Percentiles rank a stretch among this genome's conserved stretches.
Conservation (phyloP, 2,329 filamentous ascomycete species). For the Dactylellina drechsleri region DNA sequence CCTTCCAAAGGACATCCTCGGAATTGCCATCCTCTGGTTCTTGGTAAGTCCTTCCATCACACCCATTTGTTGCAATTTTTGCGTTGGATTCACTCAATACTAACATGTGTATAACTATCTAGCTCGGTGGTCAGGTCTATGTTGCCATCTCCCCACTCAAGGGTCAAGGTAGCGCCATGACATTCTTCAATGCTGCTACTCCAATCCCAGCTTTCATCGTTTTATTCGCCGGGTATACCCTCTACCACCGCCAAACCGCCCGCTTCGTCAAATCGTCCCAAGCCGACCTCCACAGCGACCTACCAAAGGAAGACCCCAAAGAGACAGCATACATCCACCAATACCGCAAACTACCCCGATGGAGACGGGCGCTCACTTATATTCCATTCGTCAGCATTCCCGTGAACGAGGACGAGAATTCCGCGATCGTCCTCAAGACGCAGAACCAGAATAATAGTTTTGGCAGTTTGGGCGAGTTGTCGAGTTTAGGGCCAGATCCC, state of each 20-base stretch:
- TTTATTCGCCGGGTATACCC: conserved; percentile 25
- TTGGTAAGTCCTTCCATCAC: conserved; percentile 37
- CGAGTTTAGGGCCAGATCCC: conserved; percentile 28
- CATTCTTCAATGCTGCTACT: conserved; percentile 50
- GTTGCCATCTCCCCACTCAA: conserved; percentile 50
- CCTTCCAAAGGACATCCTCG: conserved; percentile 42
- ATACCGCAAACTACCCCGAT: conserved; percentile 37
- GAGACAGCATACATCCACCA: conserved; percentile 50
- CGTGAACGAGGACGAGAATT: conserved; percentile 36
- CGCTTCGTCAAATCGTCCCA: conserved; percentile 29
- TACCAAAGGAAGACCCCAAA: conserved; percentile 52
- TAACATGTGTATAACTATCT: conserved; percentile 26
- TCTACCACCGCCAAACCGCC: conserved; percentile 24
- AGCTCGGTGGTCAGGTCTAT: conserved; percentile 54
- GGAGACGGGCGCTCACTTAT: conserved; percentile 42
- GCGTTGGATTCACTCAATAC: not conserved
- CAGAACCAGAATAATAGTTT: conserved; percentile 10
- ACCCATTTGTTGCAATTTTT: conserved; percentile 1
- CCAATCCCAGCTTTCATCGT: conserved; percentile 51
- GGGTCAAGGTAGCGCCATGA: conserved; percentile 19
- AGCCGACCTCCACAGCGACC: conserved; percentile 39
- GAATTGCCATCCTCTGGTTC: conserved; percentile 40
- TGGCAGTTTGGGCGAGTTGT: conserved; percentile 30
- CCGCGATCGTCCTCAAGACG: conserved; percentile 20
- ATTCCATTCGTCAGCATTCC: conserved; percentile 52